Conservation (phyloP, 1,284 basidiomycete genomes). For the Pyrrhoderma lamaoense region DNA sequence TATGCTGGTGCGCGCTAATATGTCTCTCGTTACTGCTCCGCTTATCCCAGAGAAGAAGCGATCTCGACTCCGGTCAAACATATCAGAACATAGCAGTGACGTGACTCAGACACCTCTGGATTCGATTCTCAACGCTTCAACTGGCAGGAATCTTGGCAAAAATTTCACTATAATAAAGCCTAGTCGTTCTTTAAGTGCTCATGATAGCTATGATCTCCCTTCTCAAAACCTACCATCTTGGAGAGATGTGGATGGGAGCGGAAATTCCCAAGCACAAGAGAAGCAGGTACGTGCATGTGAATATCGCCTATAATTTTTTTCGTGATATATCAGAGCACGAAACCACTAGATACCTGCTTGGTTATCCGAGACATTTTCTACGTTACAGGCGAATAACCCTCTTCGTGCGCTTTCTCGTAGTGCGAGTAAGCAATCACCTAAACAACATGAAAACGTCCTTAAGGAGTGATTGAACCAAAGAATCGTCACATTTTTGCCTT, state of each 20-base stretch:
- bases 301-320: background rate
- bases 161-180: constrained; percentile 40
- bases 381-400: constrained; percentile 36
- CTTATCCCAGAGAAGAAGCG: constrained; percentile 17
- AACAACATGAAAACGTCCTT: background rate
- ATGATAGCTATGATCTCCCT: background rate
- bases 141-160: constrained; percentile 29
- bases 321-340: background rate
- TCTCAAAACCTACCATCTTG: constrained; percentile 6
- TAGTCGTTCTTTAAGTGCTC: constrained; percentile 19
- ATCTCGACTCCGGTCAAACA: constrained; percentile 31
- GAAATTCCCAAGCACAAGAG: background rate
- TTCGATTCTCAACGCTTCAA: constrained; percentile 30
- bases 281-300: background rate
- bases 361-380: constrained; percentile 38
- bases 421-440: background rate
- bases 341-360: constrained; percentile 34
- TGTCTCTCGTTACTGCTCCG: background rate
- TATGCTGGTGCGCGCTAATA: constrained; percentile 14
- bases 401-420: constrained; percentile 30
- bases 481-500: constrained; percentile 8
- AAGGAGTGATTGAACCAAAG: background rate
- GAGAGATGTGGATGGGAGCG: constrained; percentile 1
- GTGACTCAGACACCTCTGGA: constrained; percentile 35
- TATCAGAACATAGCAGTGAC: constrained; percentile 35